Conservation (phyloP, 23 red algal species). For the Cyanidioschyzon merolae region DNA sequence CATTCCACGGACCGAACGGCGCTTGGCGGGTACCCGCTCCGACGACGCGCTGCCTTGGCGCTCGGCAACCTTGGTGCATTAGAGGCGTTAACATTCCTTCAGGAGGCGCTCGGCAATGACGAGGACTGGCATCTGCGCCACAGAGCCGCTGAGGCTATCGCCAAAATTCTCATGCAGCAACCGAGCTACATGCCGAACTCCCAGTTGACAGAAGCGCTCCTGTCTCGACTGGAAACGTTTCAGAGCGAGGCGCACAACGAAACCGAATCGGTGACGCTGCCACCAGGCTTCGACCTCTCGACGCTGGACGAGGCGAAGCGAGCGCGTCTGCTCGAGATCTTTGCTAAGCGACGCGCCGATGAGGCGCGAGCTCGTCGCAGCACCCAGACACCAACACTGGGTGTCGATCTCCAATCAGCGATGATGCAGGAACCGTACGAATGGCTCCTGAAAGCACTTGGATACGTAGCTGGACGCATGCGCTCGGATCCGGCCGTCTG, state of each 20-base stretch:
- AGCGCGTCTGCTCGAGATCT: constrained; percentile 47
- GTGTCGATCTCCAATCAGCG: constrained; percentile 47
- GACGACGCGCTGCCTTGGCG: constrained; percentile 75
- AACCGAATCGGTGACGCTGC: not conserved
- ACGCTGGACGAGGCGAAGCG: constrained; percentile 3
- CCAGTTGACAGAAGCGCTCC: not conserved
- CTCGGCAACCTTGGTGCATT: constrained; percentile 51
- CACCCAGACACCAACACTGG: constrained; percentile 83
- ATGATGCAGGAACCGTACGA: constrained; percentile 62
- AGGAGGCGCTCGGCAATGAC: constrained; percentile 27
- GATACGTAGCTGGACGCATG: constrained; percentile 14
- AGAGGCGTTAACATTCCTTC: constrained; percentile 27
- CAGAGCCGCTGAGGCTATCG: constrained; percentile 69
- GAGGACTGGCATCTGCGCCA: constrained; percentile 73
- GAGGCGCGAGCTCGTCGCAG: constrained; percentile 48
- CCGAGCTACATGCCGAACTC: not conserved
- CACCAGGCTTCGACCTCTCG: constrained; percentile 7
- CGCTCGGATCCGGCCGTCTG: constrained; percentile 6
- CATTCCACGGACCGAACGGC: constrained; percentile 36
- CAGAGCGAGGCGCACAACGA: not conserved
- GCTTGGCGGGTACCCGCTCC: constrained; percentile 55
- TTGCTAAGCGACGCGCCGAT: constrained; percentile 44
- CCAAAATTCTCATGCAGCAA: constrained; percentile 47
- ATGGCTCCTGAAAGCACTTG: constrained; percentile 72
- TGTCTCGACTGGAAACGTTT: constrained; percentile 13